Evolutionary conservation across 1,284 basidiomycete genomes (phyloP).

Genomic region (Grifola frondosa): DNA sequence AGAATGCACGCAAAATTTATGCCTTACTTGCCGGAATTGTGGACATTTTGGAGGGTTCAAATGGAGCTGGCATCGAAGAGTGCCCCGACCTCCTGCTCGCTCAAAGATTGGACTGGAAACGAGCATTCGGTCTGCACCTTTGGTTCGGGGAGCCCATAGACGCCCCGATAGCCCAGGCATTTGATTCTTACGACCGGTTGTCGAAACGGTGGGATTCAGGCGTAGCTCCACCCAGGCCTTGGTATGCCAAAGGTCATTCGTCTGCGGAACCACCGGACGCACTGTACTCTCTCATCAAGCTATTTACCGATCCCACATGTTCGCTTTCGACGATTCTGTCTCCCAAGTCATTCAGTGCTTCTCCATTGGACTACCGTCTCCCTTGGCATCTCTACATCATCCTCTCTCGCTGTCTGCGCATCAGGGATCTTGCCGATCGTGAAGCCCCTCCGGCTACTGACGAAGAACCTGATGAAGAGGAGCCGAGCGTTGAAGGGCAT

Average conservation of each 20-base stretch:
- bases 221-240: slow-evolving; percentile 69
- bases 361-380: slow-evolving; percentile 78
- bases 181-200: slow-evolving; percentile 65
- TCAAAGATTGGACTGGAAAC: slow-evolving; percentile 92
- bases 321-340: slow-evolving; percentile 61
- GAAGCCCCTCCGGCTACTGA: slow-evolving; percentile 43
- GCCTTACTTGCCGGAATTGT: slow-evolving; percentile 83
- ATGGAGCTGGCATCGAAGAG: slow-evolving; percentile 54
- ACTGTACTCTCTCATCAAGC: slow-evolving; percentile 80
- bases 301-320: slow-evolving; percentile 69
- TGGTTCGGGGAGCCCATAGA: slow-evolving; percentile 88
- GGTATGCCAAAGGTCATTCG: slow-evolving; percentile 52
- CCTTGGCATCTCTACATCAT: slow-evolving; percentile 95
- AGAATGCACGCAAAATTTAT: slow-evolving; percentile 79
- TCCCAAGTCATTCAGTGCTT: slow-evolving; percentile 76
- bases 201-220: slow-evolving; percentile 42
- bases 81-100: slow-evolving; percentile 71
- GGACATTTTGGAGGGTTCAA: slow-evolving; percentile 60
- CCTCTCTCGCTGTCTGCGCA: slow-evolving; percentile 77
- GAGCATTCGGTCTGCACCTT: slow-evolving; percentile 86
- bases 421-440: slow-evolving; percentile 87
- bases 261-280: slow-evolving; percentile 58
- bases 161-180: slow-evolving; percentile 68
- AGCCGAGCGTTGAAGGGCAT: slow-evolving; percentile 60
- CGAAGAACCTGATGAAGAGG: slow-evolving; percentile 40